These are phyloP conservation scores for Boletus insuetus DNA, from an alignment of 768 basidiomycete genomes.

Conservation along the genomic window DNA sequence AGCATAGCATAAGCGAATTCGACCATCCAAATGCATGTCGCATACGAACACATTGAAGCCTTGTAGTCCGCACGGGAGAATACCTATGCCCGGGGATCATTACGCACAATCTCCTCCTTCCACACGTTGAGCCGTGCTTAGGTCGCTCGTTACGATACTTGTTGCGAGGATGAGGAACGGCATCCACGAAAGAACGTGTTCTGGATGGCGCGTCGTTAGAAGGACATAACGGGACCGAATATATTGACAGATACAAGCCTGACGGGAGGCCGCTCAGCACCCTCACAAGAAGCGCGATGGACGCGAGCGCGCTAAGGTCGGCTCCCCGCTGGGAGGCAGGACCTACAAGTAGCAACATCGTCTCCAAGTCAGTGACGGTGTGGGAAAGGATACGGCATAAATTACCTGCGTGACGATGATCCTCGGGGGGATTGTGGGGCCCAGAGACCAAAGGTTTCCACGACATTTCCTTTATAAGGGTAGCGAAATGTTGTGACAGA, in stretches of 20 bases:
- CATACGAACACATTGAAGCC: slow-evolving; percentile 10
- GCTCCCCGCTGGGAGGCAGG: slow-evolving; percentile 42
- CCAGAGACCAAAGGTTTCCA: slow-evolving; percentile 21
- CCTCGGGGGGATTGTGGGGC: slow-evolving; percentile 33
- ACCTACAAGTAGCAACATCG: slow-evolving; percentile 18
- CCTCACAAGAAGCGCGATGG: slow-evolving; percentile 75
- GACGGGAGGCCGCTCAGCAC: slow-evolving; percentile 55
- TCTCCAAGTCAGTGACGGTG: slow-evolving; percentile 8
- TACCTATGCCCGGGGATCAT: slow-evolving; percentile 17
- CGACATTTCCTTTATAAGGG: slow-evolving; percentile 32
- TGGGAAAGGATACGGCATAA: slow-evolving; percentile 21
- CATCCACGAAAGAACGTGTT: slow-evolving; percentile 43
- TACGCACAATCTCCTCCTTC: slow-evolving; percentile 42
- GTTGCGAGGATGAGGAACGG: slow-evolving; percentile 63
- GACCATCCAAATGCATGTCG: slow-evolving; percentile 13
- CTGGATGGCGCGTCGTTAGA: slow-evolving; percentile 17
- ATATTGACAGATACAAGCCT: slow-evolving; percentile 35
- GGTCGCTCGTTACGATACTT: slow-evolving; percentile 73
- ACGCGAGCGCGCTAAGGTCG: slow-evolving; percentile 55
- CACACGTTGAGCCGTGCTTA: slow-evolving; percentile 68
- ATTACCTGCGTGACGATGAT: slow-evolving; percentile 31
- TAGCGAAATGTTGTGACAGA: slow-evolving; percentile 16
- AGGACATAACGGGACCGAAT: neutral
- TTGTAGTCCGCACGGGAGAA: slow-evolving; percentile 6
- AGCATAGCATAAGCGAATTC: neutral